These are phyloP conservation scores for Erysiphe neolycopersici DNA, from an alignment of 2,329 filamentous ascomycete genomes.

Conservation along the genomic window DNA sequence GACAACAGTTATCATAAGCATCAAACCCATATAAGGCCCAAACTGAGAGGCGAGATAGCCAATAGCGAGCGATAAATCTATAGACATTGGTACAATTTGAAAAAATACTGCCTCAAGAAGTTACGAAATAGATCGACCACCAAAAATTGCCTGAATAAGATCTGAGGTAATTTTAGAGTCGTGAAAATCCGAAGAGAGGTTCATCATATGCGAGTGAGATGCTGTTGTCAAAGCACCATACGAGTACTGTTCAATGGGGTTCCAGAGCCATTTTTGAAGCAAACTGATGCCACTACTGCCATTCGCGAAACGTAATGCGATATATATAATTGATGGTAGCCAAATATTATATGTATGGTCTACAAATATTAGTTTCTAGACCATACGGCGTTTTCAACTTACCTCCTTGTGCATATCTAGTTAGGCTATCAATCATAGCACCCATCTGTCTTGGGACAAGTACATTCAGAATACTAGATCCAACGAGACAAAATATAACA, in stretches of 20 bases:
- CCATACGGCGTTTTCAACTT: not conserved
- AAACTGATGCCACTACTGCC: not conserved
- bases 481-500: conserved; percentile 46
- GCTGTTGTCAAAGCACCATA: conserved; percentile 85
- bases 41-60: conserved; percentile 54
- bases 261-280: conserved; percentile 35
- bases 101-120: conserved; percentile 95
- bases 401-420: conserved; percentile 10
- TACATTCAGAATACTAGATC: conserved; percentile 46
- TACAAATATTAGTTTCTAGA: conserved; percentile 19
- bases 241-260: conserved; percentile 89
- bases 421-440: conserved; percentile 48
- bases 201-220: conserved; percentile 91
- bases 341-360: conserved; percentile 39
- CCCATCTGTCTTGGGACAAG: conserved; percentile 64
- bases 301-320: not conserved
- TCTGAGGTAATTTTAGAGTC: conserved; percentile 91
- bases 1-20: conserved; percentile 75
- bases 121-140: conserved; percentile 84
- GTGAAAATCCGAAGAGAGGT: conserved; percentile 85
- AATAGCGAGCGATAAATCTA: conserved; percentile 70
- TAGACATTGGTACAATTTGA: conserved; percentile 78
- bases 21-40: conserved; percentile 71
- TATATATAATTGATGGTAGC: conserved; percentile 14
- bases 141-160: conserved; percentile 82